A percentile compares a stretch with the other conserved stretches of the same genome.
Evolutionary conservation across 2,329 filamentous ascomycete species (phyloP).

Genomic region (Arthrinium phaeospermum): DNA sequence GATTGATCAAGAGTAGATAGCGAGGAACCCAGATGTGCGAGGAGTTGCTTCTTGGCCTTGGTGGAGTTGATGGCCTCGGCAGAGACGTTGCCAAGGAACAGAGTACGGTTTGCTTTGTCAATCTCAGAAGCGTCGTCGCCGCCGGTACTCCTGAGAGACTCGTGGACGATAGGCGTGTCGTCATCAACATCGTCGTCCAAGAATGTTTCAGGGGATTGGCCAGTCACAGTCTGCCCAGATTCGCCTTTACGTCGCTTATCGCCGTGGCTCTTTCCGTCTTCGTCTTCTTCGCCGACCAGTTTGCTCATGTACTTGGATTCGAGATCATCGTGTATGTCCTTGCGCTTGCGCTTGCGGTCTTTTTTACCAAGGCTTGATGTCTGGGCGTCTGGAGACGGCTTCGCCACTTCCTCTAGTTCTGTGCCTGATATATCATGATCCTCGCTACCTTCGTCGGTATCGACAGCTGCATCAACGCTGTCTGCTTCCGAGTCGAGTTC

Average conservation of each 20-base stretch:
- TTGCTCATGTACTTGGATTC: constrained; percentile 74
- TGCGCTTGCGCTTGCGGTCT: constrained; percentile 70
- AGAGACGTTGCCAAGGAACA: constrained; percentile 93
- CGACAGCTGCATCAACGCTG: constrained; percentile 30
- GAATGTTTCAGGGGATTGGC: constrained; percentile 22
- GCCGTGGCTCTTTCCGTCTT: constrained; percentile 54
- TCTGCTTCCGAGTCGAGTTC: constrained; percentile 30
- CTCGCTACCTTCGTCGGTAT: constrained; percentile 35
- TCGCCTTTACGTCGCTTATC: constrained; percentile 60
- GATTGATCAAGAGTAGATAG: constrained; percentile 59
- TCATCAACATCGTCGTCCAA: constrained; percentile 44
- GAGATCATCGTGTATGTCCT: constrained; percentile 70
- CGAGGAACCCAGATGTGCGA: constrained; percentile 79
- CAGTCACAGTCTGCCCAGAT: constrained; percentile 36
- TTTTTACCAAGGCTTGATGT: constrained; percentile 50
- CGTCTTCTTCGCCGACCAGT: constrained; percentile 64
- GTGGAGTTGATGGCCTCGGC: constrained; percentile 83
- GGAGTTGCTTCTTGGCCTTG: constrained; percentile 76
- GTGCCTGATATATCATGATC: constrained; percentile 39
- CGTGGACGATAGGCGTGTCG: constrained; percentile 56
- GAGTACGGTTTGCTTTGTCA: constrained; percentile 86
- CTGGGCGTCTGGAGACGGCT: constrained; percentile 42
- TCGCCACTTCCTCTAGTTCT: constrained; percentile 40
- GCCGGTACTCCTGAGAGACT: constrained; percentile 58
- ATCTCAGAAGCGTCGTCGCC: constrained; percentile 61